Base-by-base conservation (phyloP, 2,329 filamentous ascomycete genomes). In the Sporothrix globosa region DNA sequence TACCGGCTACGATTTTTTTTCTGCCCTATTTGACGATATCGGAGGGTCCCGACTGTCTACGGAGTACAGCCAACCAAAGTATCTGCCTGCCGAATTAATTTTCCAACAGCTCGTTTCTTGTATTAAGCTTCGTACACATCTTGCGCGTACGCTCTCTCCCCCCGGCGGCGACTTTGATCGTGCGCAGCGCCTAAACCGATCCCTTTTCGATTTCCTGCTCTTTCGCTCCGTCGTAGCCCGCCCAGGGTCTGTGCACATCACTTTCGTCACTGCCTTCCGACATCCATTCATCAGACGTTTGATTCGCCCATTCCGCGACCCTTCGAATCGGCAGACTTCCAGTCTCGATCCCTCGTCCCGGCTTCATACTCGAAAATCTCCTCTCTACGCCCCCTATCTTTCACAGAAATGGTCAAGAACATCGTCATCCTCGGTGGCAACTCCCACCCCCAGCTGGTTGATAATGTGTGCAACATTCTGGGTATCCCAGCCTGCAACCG, bases 361-460 rank as follows among this genome's bases (percentile, higher is more conserved):
- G 39, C 7, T 27, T 63, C 39, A n/a, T 21, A 41, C 2, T 52
- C 44, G 44, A 50, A 24, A 66, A 66, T 21, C 46, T 50, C 63
- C 63, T 10, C 44, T 21, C 46, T 24, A 14, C 11, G 2, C 27
- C 30, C 10, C 63, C 63, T 19, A 9, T 17, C 9, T n/a, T 14
- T 53, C n/a, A 11, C 52, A 73, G 56, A 44, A 73, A 97, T 97
- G 93, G 94, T 97, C 75, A 91, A 94, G 80, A 97, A 97, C 81
- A 93, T 99, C 75, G 92, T 97, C 78, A 88, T 99, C 73, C 89
- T 99, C 74, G 93, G 94, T 76, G 95, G 96, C 73, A 96, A 92
- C 80, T 97, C 94, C 77, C 95, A 98, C 83, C 94, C 94, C 24
- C 85, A 91, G 78, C 88, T 98, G 75, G 92, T 92, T 74, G 90